A percentile compares a stretch with the other conserved stretches of the same genome.
Conservation (phyloP, 805 yeast genomes). For the Hanseniaspora jakobsenii region DNA sequence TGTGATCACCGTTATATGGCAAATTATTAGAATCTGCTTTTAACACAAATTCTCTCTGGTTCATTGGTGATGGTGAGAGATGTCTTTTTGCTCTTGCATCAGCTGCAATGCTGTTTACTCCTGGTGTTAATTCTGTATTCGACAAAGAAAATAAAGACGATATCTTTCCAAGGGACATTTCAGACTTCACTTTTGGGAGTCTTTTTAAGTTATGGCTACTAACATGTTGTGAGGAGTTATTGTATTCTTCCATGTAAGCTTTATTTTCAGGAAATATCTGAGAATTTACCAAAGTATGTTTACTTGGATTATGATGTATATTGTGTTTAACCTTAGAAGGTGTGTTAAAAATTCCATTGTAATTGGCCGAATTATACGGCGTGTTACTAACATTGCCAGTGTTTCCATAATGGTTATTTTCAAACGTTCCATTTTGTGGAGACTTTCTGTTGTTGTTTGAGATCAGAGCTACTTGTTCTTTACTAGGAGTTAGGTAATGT, state of each 20-base stretch:
- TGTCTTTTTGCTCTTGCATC: constrained; percentile 15
- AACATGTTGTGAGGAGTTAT: too few relatives aligned
- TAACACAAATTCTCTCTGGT: not conserved
- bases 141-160: not conserved
- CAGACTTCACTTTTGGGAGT: constrained; percentile 9
- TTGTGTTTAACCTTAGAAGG: not conserved
- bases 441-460: not conserved
- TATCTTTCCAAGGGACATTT: constrained; percentile 1
- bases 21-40: too few relatives aligned
- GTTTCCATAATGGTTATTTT: not conserved
- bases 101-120: not conserved
- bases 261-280: constrained; percentile 15
- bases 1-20: too few relatives aligned
- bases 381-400: not conserved
- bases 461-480: not conserved
- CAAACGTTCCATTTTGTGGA: not conserved
- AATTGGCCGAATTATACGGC: too few relatives aligned
- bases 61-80: not conserved
- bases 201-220: not conserved
- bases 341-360: not conserved
- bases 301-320: not conserved
- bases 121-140: not conserved
- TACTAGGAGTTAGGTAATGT: constrained; percentile 3
- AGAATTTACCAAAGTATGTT: constrained; percentile 9
- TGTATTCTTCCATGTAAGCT: constrained; percentile 5